Base-by-base conservation (phyloP, 2,329 filamentous ascomycete genomes). In the Arthroderma uncinatum region DNA sequence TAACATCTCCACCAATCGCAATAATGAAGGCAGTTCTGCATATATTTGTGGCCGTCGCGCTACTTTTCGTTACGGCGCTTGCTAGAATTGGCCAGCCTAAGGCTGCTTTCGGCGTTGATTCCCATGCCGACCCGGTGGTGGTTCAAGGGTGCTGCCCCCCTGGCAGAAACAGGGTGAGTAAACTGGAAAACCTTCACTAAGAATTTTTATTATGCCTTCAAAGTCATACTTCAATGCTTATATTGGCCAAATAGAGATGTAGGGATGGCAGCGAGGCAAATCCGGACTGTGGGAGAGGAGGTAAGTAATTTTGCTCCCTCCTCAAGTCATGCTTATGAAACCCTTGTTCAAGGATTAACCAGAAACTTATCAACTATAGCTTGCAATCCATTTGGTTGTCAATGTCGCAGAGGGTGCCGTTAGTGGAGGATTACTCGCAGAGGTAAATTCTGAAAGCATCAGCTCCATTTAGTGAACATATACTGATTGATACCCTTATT, bases 331-430 rank as follows among this genome's bases (percentile, higher is more conserved):
- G 2, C 19, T 23, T 42, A 42, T 30, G 9, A n/a, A 48, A 2
- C 2, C 33, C 33, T 34, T 28, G 21, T 48, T 7, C 14, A 30
- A 12, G 12, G 23, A 5, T 21, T 48, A 25, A 48, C 21, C 10
- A 25, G 23, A 25, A 14, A 21, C 10, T 28, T 14, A 28, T 16
- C 12, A 12, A 6, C 12, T 34, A 25, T n/a, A 48, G 44, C 44
- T 6, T 48, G 44, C 44, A 48, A 48, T 48, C 44, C 44, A 10
- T 48, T 48, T 48, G 44, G 44, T 16, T 48, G 44, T 16, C 44
- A 48, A 25, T 48, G 44, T 25, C 44, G 21, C 12, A 14, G 44
- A 21, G 44, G 44, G 12, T 48, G 44, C 23, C 44, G 44, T 25
- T 48, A 28, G n/a, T 39, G 23, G 44, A n/a, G 14, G 44, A 48